Evolutionary conservation across 805 yeast genomes (phyloP), one percentile per base, ranked within the genome.

Genomic region (Nakazawaea ernobii): DNA sequence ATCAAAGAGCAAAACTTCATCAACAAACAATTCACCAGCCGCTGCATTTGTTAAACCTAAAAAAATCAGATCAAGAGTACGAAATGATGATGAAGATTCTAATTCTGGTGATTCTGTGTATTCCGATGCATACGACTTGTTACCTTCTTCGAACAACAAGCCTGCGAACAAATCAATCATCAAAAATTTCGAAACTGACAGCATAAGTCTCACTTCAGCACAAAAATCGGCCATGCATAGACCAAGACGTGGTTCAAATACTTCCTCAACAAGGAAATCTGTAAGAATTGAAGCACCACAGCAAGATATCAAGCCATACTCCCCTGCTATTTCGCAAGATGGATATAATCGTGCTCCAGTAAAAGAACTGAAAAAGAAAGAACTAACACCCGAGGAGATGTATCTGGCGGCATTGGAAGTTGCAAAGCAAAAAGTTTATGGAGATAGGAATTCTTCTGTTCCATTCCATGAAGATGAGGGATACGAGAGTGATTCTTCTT

Each of bases 381-480:
- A 55, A 38, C 53, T 61, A 37, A 59, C 76, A 27, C 74, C 74
- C 24, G 75, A 71, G 36, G 83, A 80, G 52, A 66, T 79, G 69
- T 81, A 80, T 54, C 69, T 68, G 17, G 65, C 66, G 52, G 86
- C 86, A 0, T 66, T 74, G 51, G 74, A 74, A 52, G 74, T 75
- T 11, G 86, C 87, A 0, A 65, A 71, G 59, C 71, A 68, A 50
- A 78, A 70, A 49, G 85, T 81, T 1, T 79, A 79, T 55, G 83
- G 82, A 6, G 66, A 62, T 33, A 9, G 20, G 26, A 32, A n/a
- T 24, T 8, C 14, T 17, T 8, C 37, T 6, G 28, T 7, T 3
- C 10, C 24, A 9, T 8, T 10, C 17, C 32, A 42, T 17, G 46
- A 42, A 17, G 47, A 48, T 24, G 46, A 43, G 27, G 47, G 50